Conservation (phyloP, 106 monocot genomes). For the Vanilla planifolia region DNA sequence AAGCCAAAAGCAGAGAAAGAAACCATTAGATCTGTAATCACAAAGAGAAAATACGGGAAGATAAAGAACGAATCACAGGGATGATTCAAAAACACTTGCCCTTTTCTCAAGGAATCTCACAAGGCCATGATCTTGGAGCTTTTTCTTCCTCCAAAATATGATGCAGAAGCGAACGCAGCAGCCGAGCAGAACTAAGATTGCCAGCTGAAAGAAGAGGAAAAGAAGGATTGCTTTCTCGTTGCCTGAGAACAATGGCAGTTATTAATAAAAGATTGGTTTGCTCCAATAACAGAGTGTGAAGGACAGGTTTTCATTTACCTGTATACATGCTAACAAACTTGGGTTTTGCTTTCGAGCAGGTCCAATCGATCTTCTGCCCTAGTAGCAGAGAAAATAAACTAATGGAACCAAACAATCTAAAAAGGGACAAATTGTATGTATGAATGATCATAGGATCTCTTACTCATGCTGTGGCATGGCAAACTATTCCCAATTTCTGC, state of each 20-base stretch:
- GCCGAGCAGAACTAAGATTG: slow-evolving; percentile 36
- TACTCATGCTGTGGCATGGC: slow-evolving; percentile 79
- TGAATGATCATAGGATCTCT: not conserved
- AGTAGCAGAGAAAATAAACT: slow-evolving; percentile 3
- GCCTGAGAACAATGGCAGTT: slow-evolving; percentile 18
- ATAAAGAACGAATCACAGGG: not conserved
- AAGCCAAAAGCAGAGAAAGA: not conserved
- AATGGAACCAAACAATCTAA: not conserved
- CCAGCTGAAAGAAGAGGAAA: slow-evolving; percentile 52
- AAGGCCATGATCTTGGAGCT: slow-evolving; percentile 62
- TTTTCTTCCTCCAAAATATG: slow-evolving; percentile 85
- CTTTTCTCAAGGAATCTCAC: slow-evolving; percentile 68
- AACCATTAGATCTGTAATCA: not conserved
- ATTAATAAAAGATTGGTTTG: not conserved
- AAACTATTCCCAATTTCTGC: slow-evolving; percentile 54
- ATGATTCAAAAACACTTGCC: too few relatives aligned
- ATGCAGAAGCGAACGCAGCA: slow-evolving; percentile 54
- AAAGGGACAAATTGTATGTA: not conserved
- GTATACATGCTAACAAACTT: slow-evolving; percentile 31
- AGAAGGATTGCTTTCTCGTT: slow-evolving; percentile 39
- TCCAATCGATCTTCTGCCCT: slow-evolving; percentile 74
- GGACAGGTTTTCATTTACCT: slow-evolving; percentile 27
- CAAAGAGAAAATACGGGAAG: not conserved
- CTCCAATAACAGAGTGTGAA: not conserved
- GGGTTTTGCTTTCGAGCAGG: slow-evolving; percentile 59